Evolutionary conservation across 129 eudicot species (phyloP).

Genomic region (Deinandra increscens): DNA sequence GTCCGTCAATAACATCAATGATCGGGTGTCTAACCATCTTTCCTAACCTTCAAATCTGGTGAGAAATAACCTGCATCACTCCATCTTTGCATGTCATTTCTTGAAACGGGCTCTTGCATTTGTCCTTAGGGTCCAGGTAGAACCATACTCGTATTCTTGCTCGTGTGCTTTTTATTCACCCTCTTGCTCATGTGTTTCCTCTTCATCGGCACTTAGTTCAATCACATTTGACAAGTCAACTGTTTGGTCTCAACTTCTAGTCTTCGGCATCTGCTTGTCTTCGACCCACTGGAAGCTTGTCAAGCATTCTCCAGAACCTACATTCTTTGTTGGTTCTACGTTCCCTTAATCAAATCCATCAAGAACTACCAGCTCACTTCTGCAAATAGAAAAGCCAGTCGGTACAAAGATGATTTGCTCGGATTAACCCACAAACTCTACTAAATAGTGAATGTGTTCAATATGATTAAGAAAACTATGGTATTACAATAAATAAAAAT

Average conservation of each 20-base stretch:
- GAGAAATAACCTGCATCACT: slow-evolving; percentile 45
- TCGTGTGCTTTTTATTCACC: slow-evolving; percentile 29
- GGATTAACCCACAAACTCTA: no score
- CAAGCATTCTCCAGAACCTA: slow-evolving; percentile 8
- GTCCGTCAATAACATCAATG: slow-evolving; percentile 47
- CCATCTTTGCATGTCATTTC: slow-evolving; percentile 54
- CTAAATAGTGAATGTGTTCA: no score
- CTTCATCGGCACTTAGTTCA: slow-evolving; percentile 67
- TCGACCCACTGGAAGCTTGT: slow-evolving; percentile 17
- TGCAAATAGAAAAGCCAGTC: background rate
- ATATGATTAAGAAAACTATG: background rate
- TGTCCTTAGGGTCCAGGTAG: slow-evolving; percentile 49
- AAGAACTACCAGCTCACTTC: slow-evolving; percentile 8
- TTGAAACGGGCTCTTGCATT: no score
- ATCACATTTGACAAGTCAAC: slow-evolving; percentile 36
- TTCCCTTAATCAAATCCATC: slow-evolving; percentile 7
- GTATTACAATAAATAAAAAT: no score
- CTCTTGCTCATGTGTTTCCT: slow-evolving; percentile 26
- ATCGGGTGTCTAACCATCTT: slow-evolving; percentile 39
- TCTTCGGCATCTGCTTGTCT: no score
- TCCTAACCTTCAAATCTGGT: slow-evolving; percentile 63
- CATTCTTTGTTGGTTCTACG: slow-evolving; percentile 17
- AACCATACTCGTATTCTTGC: slow-evolving; percentile 20
- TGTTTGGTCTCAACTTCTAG: slow-evolving; percentile 11
- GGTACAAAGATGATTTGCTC: background rate